Conservation (phyloP, 208 protist species). For the Trypanosoma congolense region DNA sequence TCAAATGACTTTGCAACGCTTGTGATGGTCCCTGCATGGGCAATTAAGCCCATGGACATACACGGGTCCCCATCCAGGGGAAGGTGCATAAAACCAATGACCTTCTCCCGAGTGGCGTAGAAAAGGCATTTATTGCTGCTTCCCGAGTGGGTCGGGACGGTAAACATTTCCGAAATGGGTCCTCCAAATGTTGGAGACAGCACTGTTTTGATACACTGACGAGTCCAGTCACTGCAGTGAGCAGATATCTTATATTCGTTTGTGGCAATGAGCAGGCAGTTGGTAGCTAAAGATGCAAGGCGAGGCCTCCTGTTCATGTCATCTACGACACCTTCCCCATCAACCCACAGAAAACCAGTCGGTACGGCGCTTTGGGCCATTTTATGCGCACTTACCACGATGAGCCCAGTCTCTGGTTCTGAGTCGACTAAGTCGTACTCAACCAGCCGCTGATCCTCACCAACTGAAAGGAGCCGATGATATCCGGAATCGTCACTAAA, state of each 20-base stretch:
- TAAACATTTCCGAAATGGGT: constrained; percentile 65
- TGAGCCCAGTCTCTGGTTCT: constrained; percentile 75
- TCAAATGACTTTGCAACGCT: constrained; percentile 71
- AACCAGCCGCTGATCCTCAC: constrained; percentile 90
- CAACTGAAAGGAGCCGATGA: constrained; percentile 87
- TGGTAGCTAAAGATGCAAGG: constrained; percentile 1
- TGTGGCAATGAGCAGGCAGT: constrained; percentile 81
- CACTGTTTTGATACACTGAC: constrained; percentile 87
- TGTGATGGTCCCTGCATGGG: constrained; percentile 84
- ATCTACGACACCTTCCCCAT: constrained; percentile 27
- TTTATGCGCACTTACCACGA: constrained; percentile 74
- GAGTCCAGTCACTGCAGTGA: constrained; percentile 77
- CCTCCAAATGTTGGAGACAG: constrained; percentile 91
- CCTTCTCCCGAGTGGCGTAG: constrained; percentile 87
- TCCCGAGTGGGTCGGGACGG: constrained; percentile 23
- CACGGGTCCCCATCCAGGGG: constrained; percentile 91
- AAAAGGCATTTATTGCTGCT: constrained; percentile 50
- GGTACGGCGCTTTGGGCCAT: constrained; percentile 89
- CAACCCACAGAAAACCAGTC: constrained; percentile 86
- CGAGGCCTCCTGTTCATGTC: constrained; percentile 16
- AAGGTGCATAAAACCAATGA: constrained; percentile 90
- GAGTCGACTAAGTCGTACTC: constrained; percentile 92
- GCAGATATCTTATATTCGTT: constrained; percentile 89
- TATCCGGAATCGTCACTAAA: constrained; percentile 56
- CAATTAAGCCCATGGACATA: constrained; percentile 89